Evolutionary conservation across 352 stramenopile species (phyloP).

Genomic region (Porosira glacialis): DNA sequence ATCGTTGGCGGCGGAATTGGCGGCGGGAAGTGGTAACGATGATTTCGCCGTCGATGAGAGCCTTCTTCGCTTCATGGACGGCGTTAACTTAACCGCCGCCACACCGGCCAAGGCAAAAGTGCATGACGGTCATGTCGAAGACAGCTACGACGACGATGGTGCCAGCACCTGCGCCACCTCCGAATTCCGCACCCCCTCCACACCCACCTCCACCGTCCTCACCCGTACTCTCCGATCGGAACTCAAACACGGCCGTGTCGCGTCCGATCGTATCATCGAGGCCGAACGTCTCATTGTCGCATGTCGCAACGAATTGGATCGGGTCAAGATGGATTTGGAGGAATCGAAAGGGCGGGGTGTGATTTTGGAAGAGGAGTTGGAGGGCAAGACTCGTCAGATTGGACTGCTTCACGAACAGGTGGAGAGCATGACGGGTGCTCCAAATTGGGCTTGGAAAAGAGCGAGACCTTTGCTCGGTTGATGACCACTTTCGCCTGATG

Average conservation of each 20-base stretch:
- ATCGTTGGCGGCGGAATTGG: too few relatives aligned
- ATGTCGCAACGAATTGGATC: constrained; percentile 42
- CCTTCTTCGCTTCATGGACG: too few relatives aligned
- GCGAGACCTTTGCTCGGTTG: too few relatives aligned
- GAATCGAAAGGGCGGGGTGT: constrained; percentile 56
- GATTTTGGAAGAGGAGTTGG: constrained; percentile 38
- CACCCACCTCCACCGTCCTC: constrained; percentile 51
- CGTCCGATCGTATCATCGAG: constrained; percentile 23
- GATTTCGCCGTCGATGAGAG: constrained; percentile 21
- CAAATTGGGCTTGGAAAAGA: too few relatives aligned
- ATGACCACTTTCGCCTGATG: too few relatives aligned
- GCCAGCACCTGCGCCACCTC: constrained; percentile 15
- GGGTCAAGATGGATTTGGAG: constrained; percentile 51
- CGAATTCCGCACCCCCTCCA: constrained; percentile 24
- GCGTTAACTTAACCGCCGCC: constrained; percentile 23
- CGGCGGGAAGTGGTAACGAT: constrained; percentile 17
- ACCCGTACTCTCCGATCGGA: constrained; percentile 52
- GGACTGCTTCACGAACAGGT: constrained; percentile 26
- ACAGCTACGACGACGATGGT: too few relatives aligned
- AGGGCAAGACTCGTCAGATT: constrained; percentile 29
- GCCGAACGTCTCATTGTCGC: constrained; percentile 28
- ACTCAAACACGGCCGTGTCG: constrained; percentile 38
- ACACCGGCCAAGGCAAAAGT: constrained; percentile 30
- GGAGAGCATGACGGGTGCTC: constrained; percentile 19
- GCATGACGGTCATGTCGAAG: constrained; percentile 23